These are phyloP conservation scores for Sporisorium exsertum DNA, from an alignment of 1,284 basidiomycete genomes.

Conservation along the genomic window DNA sequence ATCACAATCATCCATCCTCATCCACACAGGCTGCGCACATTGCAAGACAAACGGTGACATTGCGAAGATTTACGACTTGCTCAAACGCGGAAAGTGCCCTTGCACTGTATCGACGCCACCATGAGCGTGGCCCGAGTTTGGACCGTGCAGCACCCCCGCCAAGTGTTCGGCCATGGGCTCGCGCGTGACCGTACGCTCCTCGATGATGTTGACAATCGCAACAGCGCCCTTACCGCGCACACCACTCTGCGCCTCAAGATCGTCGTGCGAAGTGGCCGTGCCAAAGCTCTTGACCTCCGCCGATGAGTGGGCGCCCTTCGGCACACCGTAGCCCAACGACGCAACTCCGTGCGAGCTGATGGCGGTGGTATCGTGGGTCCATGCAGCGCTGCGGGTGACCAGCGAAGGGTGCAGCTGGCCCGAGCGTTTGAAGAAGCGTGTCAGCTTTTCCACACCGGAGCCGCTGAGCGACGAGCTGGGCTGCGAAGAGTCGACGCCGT, in stretches of 20 bases:
- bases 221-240: neutral
- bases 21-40: no score
- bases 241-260: constrained; percentile 21
- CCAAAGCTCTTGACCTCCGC: constrained; percentile 32
- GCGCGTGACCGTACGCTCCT: constrained; percentile 25
- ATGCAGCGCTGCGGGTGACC: constrained; percentile 2
- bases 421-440: constrained; percentile 31
- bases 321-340: constrained; percentile 18
- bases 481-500: constrained; percentile 27
- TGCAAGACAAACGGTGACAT: neutral
- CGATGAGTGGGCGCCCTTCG: constrained; percentile 15
- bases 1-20: no score
- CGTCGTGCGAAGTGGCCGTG: constrained; percentile 16
- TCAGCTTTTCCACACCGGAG: constrained; percentile 30
- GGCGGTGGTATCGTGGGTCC: constrained; percentile 6
- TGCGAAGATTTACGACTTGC: constrained; percentile 21
- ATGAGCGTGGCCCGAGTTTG: no score
- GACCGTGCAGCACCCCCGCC: constrained; percentile 7
- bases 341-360: constrained; percentile 2
- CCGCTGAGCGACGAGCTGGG: constrained; percentile 16
- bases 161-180: constrained; percentile 51
- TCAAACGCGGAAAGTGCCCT: constrained; percentile 29
- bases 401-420: constrained; percentile 17
- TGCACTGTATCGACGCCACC: constrained; percentile 2
- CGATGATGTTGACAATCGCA: constrained; percentile 21